Base-by-base conservation (phyloP, 2,329 filamentous ascomycete genomes). In the Cladosporium colombiae region DNA sequence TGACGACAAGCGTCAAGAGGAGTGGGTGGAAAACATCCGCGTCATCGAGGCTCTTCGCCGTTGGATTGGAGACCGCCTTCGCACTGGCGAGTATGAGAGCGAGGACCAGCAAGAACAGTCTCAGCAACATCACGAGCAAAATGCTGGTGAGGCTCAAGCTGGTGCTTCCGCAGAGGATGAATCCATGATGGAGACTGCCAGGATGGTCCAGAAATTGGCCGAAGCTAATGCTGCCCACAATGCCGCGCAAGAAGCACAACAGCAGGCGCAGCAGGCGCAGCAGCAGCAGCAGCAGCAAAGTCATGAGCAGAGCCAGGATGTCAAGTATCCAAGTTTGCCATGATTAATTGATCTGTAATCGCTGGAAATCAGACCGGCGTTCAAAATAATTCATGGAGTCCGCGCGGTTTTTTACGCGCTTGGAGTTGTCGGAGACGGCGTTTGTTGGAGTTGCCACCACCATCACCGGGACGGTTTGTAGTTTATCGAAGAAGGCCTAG, bases 1-100 rank as follows among this genome's bases (percentile, higher is more conserved):
- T 58, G 81, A 83, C 46, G 82, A 84, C 67, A 77, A 78, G 70
- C 74, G 73, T 27, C 83, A 86, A 68, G 82, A 85, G 69, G 77
- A 77, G 5, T 89, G 86, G 87, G 83, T 89, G 11, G 85, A 88
- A 74, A 88, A 88, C 76, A 85, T 88, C 64, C 84, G 87, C n/a
- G 81, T 86, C 11, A 85, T 89, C 33, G 86, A 89, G 76, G 81
- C 82, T 60, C 80, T 89, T 40, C 81, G 86, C 52, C 81, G 82
- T 23, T 85, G 84, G 75, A 82, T 89, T 70, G 82, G 83, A 64
- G 81, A 84, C 58, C 80, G 84, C 62, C 78, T 89, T 25, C 81
- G 85, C 66, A 77, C 78, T 49, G 83, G 82, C 40, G 84, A 87
- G 40, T 87, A 78, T 65, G 80, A 77, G 63, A 69, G 73, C n/a